Evolutionary conservation across 2,329 filamentous ascomycete genomes (phyloP).

Genomic region (Botrytis pseudocinerea): DNA sequence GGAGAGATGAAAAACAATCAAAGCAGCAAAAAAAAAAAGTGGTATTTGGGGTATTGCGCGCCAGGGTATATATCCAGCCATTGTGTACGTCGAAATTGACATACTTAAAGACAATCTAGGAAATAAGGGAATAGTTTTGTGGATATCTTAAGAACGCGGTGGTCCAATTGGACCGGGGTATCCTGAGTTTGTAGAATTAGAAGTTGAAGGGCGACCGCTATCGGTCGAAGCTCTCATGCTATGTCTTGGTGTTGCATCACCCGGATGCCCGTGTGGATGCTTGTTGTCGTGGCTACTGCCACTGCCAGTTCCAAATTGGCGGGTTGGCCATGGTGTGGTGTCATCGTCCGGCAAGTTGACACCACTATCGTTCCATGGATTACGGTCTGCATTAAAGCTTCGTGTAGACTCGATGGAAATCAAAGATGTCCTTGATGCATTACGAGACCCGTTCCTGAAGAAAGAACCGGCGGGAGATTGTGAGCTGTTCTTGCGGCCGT

Average conservation of each 20-base stretch:
- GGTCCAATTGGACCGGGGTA: slow-evolving; percentile 90
- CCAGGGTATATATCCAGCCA: slow-evolving; percentile 43
- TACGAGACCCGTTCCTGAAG: slow-evolving; percentile 88
- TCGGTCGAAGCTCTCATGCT: slow-evolving; percentile 82
- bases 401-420: slow-evolving; percentile 95
- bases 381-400: slow-evolving; percentile 86
- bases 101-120: slow-evolving; percentile 33
- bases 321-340: slow-evolving; percentile 58
- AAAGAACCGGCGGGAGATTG: slow-evolving; percentile 79
- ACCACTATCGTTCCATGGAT: slow-evolving; percentile 97
- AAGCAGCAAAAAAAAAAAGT: slow-evolving; percentile 35
- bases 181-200: slow-evolving; percentile 93
- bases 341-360: slow-evolving; percentile 93
- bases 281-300: slow-evolving; percentile 58
- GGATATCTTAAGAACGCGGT: slow-evolving; percentile 63
- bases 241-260: slow-evolving; percentile 83
- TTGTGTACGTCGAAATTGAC: slow-evolving; percentile 32
- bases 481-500: slow-evolving; percentile 90
- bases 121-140: slow-evolving; percentile 37
- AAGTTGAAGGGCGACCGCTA: slow-evolving; percentile 89
- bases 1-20: slow-evolving; percentile 30
- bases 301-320: slow-evolving; percentile 67
- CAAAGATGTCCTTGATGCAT: slow-evolving; percentile 91
- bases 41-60: slow-evolving; percentile 42
- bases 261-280: slow-evolving; percentile 63